Conservation (phyloP, 2,329 filamentous ascomycete genomes). For the Diaporthe batatas region DNA sequence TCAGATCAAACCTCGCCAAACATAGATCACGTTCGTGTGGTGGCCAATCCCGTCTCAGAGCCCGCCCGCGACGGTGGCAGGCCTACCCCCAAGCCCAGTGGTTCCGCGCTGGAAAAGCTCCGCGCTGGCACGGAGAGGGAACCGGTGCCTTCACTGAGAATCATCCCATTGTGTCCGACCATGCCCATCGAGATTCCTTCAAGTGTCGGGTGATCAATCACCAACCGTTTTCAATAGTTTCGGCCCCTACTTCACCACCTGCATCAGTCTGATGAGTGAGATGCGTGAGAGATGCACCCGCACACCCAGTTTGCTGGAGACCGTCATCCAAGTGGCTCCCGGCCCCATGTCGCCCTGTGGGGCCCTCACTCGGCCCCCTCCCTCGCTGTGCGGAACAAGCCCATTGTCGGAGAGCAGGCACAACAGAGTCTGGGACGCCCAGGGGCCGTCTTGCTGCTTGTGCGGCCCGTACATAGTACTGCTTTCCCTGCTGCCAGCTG, state of each 20-base stretch:
- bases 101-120: constrained; percentile 35
- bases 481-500: not conserved
- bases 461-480: constrained; percentile 9
- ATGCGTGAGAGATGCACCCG: constrained; percentile 43
- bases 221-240: constrained; percentile 41
- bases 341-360: constrained; percentile 41
- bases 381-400: constrained; percentile 39
- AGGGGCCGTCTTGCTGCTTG: constrained; percentile 33
- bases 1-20: constrained; percentile 35
- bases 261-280: constrained; percentile 41
- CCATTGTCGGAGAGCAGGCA: constrained; percentile 34
- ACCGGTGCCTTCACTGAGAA: constrained; percentile 30
- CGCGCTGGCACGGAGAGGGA: constrained; percentile 34
- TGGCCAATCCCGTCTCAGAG: constrained; percentile 36
- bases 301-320: constrained; percentile 42
- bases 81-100: constrained; percentile 36
- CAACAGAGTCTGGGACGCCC: constrained; percentile 9
- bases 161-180: constrained; percentile 22
- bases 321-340: constrained; percentile 39
- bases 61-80: constrained; percentile 33
- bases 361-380: constrained; percentile 40
- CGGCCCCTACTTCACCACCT: constrained; percentile 41
- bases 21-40: constrained; percentile 36
- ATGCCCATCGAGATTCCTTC: constrained; percentile 38
- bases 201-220: constrained; percentile 39